Percentiles rank a stretch among this genome's conserved stretches.
phyloP scores from a whole-genome alignment of 1,284 basidiomycete species.

The Ceratobasidium sp. region DNA sequence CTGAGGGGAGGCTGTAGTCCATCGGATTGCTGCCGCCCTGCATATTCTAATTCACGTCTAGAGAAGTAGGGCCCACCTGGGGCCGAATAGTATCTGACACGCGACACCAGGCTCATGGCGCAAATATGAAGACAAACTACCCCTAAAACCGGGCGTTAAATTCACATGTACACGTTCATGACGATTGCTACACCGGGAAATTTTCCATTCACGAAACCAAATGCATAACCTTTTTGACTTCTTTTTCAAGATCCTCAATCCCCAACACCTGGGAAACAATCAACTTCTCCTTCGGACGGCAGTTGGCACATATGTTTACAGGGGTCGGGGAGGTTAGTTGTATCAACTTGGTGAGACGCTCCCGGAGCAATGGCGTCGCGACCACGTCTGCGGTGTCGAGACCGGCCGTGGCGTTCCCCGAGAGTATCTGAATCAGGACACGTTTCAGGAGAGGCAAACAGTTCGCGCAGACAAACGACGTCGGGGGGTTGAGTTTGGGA shows the following conservation, averaged over 20 bases:
- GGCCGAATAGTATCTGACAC: no score
- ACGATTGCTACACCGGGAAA: no score
- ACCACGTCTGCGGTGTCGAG: not conserved
- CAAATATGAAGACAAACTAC: no score
- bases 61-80: no score
- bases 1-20: no score
- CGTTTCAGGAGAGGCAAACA: conserved; percentile 14
- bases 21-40: no score
- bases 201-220: not conserved
- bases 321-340: conserved; percentile 15
- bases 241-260: conserved; percentile 5
- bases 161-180: not conserved
- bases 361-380: conserved; percentile 1
- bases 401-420: not conserved
- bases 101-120: no score
- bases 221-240: conserved; percentile 42
- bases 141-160: not conserved
- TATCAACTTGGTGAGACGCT: conserved; percentile 21
- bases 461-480: conserved; percentile 5
- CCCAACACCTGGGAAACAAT: conserved; percentile 25
- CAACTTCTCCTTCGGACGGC: conserved; percentile 24
- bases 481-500: not conserved
- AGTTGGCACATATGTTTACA: conserved; percentile 24
- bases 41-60: no score
- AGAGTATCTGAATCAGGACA: conserved; percentile 5